A percentile compares a stretch with the other conserved stretches of the same genome.
Evolutionary conservation across 768 basidiomycete species (phyloP).

Genomic region (Chalciporus piperatus): DNA sequence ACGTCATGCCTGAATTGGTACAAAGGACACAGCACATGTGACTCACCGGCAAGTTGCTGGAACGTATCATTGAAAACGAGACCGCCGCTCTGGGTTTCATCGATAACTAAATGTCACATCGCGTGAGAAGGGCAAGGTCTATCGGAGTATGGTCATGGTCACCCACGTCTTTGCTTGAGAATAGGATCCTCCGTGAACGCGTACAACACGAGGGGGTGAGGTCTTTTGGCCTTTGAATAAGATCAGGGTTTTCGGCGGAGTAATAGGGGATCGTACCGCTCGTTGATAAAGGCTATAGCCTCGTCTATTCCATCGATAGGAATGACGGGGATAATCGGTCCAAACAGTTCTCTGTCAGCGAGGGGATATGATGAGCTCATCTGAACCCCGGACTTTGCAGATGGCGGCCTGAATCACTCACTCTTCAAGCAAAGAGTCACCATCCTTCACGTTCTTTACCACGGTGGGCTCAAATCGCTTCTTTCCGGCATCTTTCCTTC

Average conservation of each 20-base stretch:
- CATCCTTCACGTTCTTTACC: slow-evolving; percentile 48
- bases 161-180: slow-evolving; percentile 39
- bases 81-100: slow-evolving; percentile 54
- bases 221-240: slow-evolving; percentile 32
- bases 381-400: neutral
- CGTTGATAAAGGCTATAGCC: slow-evolving; percentile 53
- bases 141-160: neutral
- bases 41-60: slow-evolving; percentile 48
- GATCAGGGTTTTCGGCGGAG: neutral
- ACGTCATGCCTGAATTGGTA: slow-evolving; percentile 9
- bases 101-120: slow-evolving; percentile 42
- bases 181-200: slow-evolving; percentile 52
- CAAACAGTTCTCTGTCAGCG: slow-evolving; percentile 62
- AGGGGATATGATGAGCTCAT: neutral
- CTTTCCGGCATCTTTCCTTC: slow-evolving; percentile 33
- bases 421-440: slow-evolving; percentile 63
- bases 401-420: slow-evolving; percentile 25
- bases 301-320: slow-evolving; percentile 53
- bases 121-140: neutral
- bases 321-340: slow-evolving; percentile 65
- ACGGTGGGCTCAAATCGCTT: slow-evolving; percentile 59
- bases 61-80: slow-evolving; percentile 60
- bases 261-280: slow-evolving; percentile 36
- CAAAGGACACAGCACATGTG: neutral
- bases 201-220: slow-evolving; percentile 62